Evolutionary conservation across 257 asterid genomes (phyloP).

Genomic region (Petunia axillaris): DNA sequence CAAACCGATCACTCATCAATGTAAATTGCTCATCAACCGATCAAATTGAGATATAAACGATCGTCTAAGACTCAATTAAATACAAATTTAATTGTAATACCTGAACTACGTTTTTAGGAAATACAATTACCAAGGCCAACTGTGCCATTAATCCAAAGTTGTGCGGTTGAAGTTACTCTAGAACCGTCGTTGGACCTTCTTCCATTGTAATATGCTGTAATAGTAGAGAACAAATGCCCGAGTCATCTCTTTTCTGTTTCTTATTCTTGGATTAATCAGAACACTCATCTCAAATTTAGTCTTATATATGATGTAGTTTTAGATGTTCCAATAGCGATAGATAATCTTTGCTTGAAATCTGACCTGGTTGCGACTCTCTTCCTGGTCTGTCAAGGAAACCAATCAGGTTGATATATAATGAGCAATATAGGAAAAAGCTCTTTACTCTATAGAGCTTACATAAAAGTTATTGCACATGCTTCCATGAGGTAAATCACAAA

Average conservation of each 20-base stretch:
- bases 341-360: constrained; percentile 77
- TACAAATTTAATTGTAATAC: no score
- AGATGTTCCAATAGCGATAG: constrained; percentile 75
- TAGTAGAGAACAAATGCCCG: neutral
- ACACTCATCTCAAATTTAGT: neutral
- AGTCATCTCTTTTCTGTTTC: neutral
- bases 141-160: no score
- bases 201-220: constrained; percentile 36
- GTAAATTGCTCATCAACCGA: no score
- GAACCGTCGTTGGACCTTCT: no score
- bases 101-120: no score
- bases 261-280: constrained; percentile 8
- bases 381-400: constrained; percentile 36
- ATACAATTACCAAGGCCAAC: no score
- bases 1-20: no score
- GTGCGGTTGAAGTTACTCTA: no score
- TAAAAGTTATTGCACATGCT: constrained; percentile 63
- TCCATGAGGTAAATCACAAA: constrained; percentile 53
- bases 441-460: constrained; percentile 36
- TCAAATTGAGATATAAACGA: no score
- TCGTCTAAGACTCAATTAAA: no score
- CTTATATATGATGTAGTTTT: constrained; percentile 46
- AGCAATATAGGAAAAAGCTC: neutral
- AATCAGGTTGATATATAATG: constrained; percentile 15
- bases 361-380: constrained; percentile 51